Evolutionary conservation across 2,329 filamentous ascomycete species (phyloP), one percentile per base, ranked within the genome.

Genomic region (Sarocladium brachiariae): DNA sequence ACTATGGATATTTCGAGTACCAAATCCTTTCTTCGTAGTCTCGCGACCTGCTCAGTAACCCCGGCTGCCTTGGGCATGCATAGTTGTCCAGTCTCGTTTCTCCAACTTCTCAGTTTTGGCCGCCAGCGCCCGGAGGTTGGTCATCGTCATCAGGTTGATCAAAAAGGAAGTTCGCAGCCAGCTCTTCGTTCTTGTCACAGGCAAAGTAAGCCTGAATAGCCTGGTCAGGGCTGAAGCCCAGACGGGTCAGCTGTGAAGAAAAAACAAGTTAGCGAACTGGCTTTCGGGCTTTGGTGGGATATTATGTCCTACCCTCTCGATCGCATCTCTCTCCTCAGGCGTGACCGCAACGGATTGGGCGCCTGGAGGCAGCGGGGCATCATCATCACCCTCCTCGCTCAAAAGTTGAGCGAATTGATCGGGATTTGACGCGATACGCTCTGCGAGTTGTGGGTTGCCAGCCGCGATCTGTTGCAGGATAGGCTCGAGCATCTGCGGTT

Each of bases 121-220:
- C 49, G 16, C 49, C 49, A 6, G 52, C 47, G 10, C 43, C 45
- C 19, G 70, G 65, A 9, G 69, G 63, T 27, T 74, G 70, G 52
- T 86, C 83, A 31, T 88, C 85, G 45, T 96, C 91, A 54, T 95
- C 90, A 9, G 91, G 91, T 71, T 97, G 90, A 61, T 99, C 93
- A 65, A 99, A 99, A 53, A 99, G 77, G 70, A 96, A 97, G 72
- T 99, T 99, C 56, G 93, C 93, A 1, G 93, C 93, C 49, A 99
- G 78, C 70, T 99, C 93, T 72, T 99, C 93, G 68, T 99, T 97
- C 80, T 97, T 99, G 71, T 99, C 93, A 69, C 93, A 99, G 30
- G 93, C 93, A 66, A 99, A 99, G 73, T 97, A 99, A 23, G 93
- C 93, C 72, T 99, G 92, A 58, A 97, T 96, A 49, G 93, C 93